Base-by-base conservation (phyloP, 129 eudicot genomes). In the carrot (Daucus carota) region DNA sequence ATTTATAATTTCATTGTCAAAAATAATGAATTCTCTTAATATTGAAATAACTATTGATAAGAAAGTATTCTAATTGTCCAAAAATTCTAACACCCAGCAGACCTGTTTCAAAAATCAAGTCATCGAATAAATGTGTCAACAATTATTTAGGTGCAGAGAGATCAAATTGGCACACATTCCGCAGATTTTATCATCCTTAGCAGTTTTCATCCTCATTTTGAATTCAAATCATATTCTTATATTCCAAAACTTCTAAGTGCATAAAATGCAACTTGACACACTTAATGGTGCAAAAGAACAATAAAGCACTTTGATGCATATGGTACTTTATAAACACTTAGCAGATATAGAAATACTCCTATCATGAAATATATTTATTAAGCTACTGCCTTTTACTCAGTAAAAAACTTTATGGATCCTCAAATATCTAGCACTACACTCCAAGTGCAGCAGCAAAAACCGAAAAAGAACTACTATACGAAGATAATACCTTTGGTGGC, bases 401-500 rank as follows among this genome's bases (percentile, higher is more conserved):
- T 20, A 38, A 69, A 68, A 15, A 65, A 65, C 22, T 32, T 65
- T 32, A 0, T 20, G 54, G 38, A 29, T 52, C 32, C 59, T 77
- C 33, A 40, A 4, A 70, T 41, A 44, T 41, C 6, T 70, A 63
- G 36, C 70, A 63, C 34, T n/a, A n/a, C 10, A n/a, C 31, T 57
- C 31, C 31, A 4, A 57, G 62, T 8, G 62, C 12, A 52, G 29
- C 62, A 52, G n/a, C 65, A 57, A 11, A 31, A 14, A 10, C 65
- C 31, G 29, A n/a, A 4, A 29, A 63, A 2, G 20, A 22, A 82
- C 11, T 63, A 32, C 5, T 65, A 15, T 47, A 73, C 24, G 28
- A 28, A 60, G n/a, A 12, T 10, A 43, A 42, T 70, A 91, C 99
- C 97, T 95, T 95, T 63, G 97, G 97, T 38, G 99, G 97, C 99